A percentile compares a stretch with the other conserved stretches of the same genome.
Conservation (phyloP, 2,329 filamentous ascomycete species). For the Aspergillus sp. region DNA sequence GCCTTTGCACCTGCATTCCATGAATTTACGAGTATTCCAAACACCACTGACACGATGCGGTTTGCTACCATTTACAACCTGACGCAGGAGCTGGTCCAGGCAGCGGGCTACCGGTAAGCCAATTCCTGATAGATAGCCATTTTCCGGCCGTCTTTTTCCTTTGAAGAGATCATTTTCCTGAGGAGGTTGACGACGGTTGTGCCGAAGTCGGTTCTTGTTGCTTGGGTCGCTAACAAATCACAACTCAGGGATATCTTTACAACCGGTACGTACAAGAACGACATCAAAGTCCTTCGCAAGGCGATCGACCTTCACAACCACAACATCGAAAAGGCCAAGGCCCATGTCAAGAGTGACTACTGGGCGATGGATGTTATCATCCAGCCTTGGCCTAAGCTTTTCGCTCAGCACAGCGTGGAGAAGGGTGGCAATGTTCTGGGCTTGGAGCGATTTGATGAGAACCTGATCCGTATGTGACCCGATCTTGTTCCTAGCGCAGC, state of each 20-base stretch:
- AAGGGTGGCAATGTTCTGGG: constrained; percentile 40
- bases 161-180: too few relatives aligned
- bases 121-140: neutral
- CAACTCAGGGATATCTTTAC: constrained; percentile 18
- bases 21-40: constrained; percentile 17
- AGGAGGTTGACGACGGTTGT: too few relatives aligned
- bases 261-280: constrained; percentile 27
- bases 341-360: constrained; percentile 9
- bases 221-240: neutral
- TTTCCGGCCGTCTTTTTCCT: too few relatives aligned
- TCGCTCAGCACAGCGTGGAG: constrained; percentile 37
- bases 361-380: constrained; percentile 31
- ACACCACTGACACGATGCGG: constrained; percentile 20
- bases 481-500: neutral
- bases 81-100: constrained; percentile 23
- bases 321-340: constrained; percentile 22
- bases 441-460: constrained; percentile 36
- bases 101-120: constrained; percentile 19
- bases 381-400: constrained; percentile 47
- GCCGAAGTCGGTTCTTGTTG: too few relatives aligned
- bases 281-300: constrained; percentile 20
- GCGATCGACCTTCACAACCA: constrained; percentile 20
- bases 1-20: constrained; percentile 14
- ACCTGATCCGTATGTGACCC: constrained; percentile 19
- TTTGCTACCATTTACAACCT: constrained; percentile 20